Conservation (phyloP, 805 yeast species). For the Ogataea siamensis region DNA sequence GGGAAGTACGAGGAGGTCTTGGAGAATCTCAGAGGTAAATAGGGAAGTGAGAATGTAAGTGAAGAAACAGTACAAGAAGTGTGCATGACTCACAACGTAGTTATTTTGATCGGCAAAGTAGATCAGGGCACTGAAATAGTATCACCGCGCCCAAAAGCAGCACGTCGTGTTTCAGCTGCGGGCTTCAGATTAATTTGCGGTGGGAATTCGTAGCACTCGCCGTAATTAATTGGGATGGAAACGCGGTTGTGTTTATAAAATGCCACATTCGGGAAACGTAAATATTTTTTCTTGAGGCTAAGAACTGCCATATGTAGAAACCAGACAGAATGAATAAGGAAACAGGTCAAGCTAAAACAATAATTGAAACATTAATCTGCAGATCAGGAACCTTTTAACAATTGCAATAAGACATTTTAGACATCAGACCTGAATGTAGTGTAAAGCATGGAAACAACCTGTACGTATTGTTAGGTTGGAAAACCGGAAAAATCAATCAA, state of each 20-base stretch:
- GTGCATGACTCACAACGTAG: background rate
- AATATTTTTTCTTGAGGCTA: conserved; percentile 6
- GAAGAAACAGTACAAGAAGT: background rate
- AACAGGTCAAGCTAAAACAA: conserved; percentile 3
- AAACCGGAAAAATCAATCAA: conserved; percentile 3
- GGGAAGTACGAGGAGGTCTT: conserved; percentile 68
- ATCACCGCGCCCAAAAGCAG: background rate
- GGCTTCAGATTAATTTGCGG: background rate
- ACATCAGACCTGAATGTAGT: background rate
- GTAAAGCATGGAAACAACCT: background rate
- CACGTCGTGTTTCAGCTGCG: conserved; percentile 1
- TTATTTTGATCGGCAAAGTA: no score
- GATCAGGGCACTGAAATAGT: no score
- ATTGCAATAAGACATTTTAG: background rate
- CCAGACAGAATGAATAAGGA: conserved; percentile 2
- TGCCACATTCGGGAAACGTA: conserved; percentile 8
- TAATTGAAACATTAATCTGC: conserved; percentile 11
- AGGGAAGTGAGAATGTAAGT: conserved; percentile 4
- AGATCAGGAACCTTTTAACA: background rate
- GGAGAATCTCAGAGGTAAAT: conserved; percentile 41
- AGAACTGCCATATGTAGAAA: conserved; percentile 7
- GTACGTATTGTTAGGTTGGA: conserved; percentile 1
- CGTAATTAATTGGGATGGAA: background rate
- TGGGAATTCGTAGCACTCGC: background rate
- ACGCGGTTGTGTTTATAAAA: conserved; percentile 7